Evolutionary conservation across 1,139 yeast genomes (phyloP), one percentile per base, ranked within the genome.

Genomic region (Saccharomyces hybrid): DNA sequence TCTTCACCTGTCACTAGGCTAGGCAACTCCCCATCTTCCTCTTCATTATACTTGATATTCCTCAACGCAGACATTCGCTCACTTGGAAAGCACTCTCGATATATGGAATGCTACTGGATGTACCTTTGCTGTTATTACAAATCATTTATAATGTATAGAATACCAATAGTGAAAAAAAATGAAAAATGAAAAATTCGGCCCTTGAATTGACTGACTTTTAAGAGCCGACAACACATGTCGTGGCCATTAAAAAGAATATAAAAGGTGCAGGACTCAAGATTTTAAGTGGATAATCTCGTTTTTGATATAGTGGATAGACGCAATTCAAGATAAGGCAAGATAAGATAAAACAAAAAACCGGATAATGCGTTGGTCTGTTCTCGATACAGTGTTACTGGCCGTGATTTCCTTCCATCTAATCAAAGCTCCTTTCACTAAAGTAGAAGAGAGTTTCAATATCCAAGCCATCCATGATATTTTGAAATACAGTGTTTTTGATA

Each of bases 381-480:
- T 61, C 44, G 68, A 64, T 50, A 55, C 69, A 1, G 57, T 65
- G 5, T 58, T 73, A 3, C 55, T 72, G 16, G 62, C 65, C 3
- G 59, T 75, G 3, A 73, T 82, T 16, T 65, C 73, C 1, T 68
- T 69, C 54, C 80, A 85, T 66, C 65, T 85, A 58, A 61, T 74
- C 25, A 61, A 80, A 2, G 78, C 96, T 0, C 97, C 97, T 0
- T 89, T 76, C 69, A 86, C 97, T 3, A 91, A 93, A 70, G 97
- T 93, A 0, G 98, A 93, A 67, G 99, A 93, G 68, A 88, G 96
- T 38, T 93, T 93, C 75, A 88, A 86, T 63, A 75, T 88, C 49
- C 98, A 93, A 65, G 98, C 98, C 0, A 76, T 88, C 46, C 93
- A 90, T 66, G 98, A 93, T 65, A 77, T 91, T 50, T 62, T 88